Conservation (phyloP, 1,139 yeast species). For the Hansenula sp. region DNA sequence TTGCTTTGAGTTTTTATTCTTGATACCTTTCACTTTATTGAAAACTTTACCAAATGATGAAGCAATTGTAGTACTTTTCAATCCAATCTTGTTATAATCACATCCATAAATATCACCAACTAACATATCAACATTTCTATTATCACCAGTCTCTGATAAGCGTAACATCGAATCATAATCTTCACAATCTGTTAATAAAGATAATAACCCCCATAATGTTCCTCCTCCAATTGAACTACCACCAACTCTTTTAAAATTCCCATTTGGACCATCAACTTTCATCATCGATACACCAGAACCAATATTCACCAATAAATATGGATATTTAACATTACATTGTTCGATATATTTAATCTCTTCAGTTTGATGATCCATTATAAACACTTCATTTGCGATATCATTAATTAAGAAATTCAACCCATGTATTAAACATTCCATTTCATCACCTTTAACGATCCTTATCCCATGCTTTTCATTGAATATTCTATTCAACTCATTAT, state of each 20-base stretch:
- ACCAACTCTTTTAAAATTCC: slow-evolving; percentile 69
- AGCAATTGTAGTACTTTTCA: slow-evolving; percentile 83
- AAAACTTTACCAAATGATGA: slow-evolving; percentile 91
- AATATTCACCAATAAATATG: slow-evolving; percentile 79
- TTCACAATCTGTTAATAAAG: slow-evolving; percentile 77
- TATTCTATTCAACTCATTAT: slow-evolving; percentile 43
- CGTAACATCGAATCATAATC: slow-evolving; percentile 90
- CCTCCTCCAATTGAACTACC: slow-evolving; percentile 98
- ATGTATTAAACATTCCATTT: slow-evolving; percentile 83
- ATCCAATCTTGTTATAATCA: slow-evolving; percentile 79
- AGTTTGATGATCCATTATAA: slow-evolving; percentile 28
- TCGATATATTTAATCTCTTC: background rate
- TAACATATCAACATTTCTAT: slow-evolving; percentile 82
- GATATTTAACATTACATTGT: slow-evolving; percentile 39
- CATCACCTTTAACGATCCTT: slow-evolving; percentile 51
- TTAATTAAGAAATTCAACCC: slow-evolving; percentile 87
- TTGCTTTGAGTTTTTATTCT: background rate
- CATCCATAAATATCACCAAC: slow-evolving; percentile 96
- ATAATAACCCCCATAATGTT: slow-evolving; percentile 87
- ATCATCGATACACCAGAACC: slow-evolving; percentile 94
- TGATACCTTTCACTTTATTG: slow-evolving; percentile 41
- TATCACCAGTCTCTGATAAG: slow-evolving; percentile 84
- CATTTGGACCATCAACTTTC: slow-evolving; percentile 70
- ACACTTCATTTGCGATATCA: slow-evolving; percentile 80
- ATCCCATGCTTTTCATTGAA: slow-evolving; percentile 30